Base-by-base conservation (phyloP, 768 basidiomycete species). In the Hemileccinum rubropunctum region DNA sequence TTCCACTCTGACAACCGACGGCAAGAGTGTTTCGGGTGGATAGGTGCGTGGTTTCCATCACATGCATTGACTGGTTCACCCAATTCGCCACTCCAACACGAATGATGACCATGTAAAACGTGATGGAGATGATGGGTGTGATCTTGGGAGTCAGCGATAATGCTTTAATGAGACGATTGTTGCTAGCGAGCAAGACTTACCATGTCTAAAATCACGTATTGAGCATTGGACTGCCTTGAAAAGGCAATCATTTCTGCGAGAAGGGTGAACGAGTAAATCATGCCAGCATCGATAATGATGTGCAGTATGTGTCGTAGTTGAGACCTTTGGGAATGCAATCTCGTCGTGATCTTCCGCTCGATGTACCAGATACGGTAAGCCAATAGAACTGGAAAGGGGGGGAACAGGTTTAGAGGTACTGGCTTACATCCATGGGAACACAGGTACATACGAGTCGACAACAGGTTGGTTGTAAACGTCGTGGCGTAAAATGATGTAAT, bases 91-190 rank as follows among this genome's bases (percentile, higher is more conserved):
- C 23, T 0, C 64, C 67, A 42, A 69, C 56, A 40, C 71, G 71
- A 35, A 72, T 58, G 47, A 72, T 69, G 52, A 72, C 68, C 66
- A 71, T 66, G 56, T 68, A 68, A 58, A 70, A 72, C 0, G 67
- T 64, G 54, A 73, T 71, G 9, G 63, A 66, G 51, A 71, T 71
- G 43, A 70, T 69, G n/a, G 67, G 69, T 8, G 64, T 62, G 32
- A 65, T 58, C 66, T 68, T 35, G 35, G 23, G 17, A 23, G 11
- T 39, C 21, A 21, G 9, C 12, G 15, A 26, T 6, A 21, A 21
- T 27, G 26, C 2, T 21, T 42, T 28, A 44, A 21, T 35, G 18
- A 5, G 15, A 43, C 11, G 23, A 43, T 38, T 13, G 11, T 30
- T 12, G 9, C 11, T 8, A 21, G 23, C 11, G 11, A 15, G 28